phyloP scores from a whole-genome alignment of 176 grass and related monocot genomes.

The Secale cereale region DNA sequence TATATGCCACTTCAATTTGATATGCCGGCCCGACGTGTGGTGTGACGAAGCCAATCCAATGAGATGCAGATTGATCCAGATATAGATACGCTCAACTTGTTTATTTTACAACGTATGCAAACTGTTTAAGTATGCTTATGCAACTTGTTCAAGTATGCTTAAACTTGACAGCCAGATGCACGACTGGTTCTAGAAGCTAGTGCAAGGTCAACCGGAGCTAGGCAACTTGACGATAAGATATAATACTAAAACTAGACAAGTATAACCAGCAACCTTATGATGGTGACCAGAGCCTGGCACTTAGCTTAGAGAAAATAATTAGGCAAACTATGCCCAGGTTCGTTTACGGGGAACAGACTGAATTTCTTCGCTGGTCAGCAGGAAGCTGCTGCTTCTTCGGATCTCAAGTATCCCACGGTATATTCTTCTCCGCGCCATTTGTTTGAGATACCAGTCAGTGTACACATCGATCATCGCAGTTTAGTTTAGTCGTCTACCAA shows the following conservation, averaged over 20 bases:
- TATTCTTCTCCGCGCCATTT: neutral
- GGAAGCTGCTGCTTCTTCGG: neutral
- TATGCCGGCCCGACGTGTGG: neutral
- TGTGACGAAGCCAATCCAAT: neutral
- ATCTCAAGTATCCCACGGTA: slow-evolving; percentile 2
- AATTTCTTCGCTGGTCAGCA: neutral
- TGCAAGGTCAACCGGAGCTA: neutral
- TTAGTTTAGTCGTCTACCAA: neutral
- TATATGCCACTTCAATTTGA: neutral
- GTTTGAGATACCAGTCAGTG: neutral
- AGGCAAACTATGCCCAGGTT: neutral
- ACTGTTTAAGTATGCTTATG: neutral
- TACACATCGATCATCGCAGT: neutral
- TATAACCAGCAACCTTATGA: neutral
- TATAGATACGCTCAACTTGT: neutral
- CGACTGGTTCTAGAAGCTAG: neutral
- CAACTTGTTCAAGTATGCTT: neutral
- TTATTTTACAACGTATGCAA: neutral
- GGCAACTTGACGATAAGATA: neutral
- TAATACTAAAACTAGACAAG: neutral
- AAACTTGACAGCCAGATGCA: neutral
- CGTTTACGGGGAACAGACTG: neutral
- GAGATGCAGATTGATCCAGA: neutral
- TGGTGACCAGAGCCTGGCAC: neutral
- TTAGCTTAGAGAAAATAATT: neutral